Evolutionary conservation across 2,329 filamentous ascomycete species (phyloP), one percentile per base, ranked within the genome.

Genomic region (Trichoderma harzianum): DNA sequence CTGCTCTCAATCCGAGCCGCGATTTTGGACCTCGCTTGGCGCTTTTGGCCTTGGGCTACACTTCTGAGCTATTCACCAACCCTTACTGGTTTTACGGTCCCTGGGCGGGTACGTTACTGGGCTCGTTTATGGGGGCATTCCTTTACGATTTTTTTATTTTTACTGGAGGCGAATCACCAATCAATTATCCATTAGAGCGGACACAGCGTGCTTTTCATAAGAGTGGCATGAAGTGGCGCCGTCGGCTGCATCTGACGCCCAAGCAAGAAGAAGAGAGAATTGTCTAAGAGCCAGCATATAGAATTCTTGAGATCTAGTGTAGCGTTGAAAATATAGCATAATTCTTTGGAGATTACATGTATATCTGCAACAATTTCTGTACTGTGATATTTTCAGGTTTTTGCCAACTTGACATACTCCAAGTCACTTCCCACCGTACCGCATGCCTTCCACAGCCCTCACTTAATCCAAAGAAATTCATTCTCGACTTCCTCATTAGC

Each of bases 121-220:
- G 63, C 6, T 55, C 63, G 16, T 66, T 66, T 6, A 55, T 36
- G 12, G 63, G 63, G 11, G 63, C 63, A 8, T 66, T 66, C 47
- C 63, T 66, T 39, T 66, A 66, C 47, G 63, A 66, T 66, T 66
- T 66, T 34, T 36, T 66, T 10, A 66, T 66, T 2, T 66, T 66
- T 7, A 66, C 63, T 28, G 63, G 63, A 14, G 63, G 63, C 16
- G 63, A 66, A 55, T 66, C 63, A 0, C 63, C 63, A 26, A 51
- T 66, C 43, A 66, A 66, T 12, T 66, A 66, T 66, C 63, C 63
- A 34, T 53, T 66, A n/a, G 63, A 66, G 12, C 47, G 63, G 14
- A 66, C 63, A 55, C 47, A 55, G 43, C 63, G 63, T 39, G 63
- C 63, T 18, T 12, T 66, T 11, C 63, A 53, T 18, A 66, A 66